phyloP scores from a whole-genome alignment of 352 stramenopile species.

The Phytophthora pisi region DNA sequence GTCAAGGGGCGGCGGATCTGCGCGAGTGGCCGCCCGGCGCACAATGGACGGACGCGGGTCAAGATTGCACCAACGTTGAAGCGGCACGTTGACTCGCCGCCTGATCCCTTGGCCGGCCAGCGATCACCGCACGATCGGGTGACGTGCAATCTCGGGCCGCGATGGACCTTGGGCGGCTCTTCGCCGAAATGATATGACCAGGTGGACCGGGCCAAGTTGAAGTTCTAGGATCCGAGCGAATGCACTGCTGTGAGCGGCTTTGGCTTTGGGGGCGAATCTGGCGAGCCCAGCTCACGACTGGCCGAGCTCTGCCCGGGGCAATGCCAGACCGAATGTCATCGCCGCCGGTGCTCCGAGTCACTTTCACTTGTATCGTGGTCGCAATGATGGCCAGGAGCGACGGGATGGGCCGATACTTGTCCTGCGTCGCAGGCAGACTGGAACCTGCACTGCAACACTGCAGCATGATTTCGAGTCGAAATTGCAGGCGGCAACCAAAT shows the following conservation, averaged over 20 bases:
- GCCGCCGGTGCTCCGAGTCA: too few species aligned
- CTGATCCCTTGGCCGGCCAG: too few species aligned
- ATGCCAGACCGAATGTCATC: too few species aligned
- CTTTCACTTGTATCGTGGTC: background rate
- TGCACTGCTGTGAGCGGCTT: too few species aligned
- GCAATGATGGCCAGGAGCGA: background rate
- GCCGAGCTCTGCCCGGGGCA: too few species aligned
- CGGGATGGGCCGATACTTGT: background rate
- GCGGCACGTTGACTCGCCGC: background rate
- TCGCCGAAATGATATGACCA: background rate
- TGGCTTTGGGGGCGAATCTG: too few species aligned
- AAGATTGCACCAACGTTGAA: conserved; percentile 11
- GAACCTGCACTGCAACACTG: background rate
- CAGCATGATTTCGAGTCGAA: background rate
- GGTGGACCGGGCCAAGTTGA: background rate
- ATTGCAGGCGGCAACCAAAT: background rate
- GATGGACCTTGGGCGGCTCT: background rate
- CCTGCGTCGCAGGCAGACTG: background rate
- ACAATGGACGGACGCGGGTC: conserved; percentile 23
- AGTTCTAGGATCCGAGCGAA: too few species aligned
- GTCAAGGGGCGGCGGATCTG: conserved; percentile 23
- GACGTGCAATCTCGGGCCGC: background rate
- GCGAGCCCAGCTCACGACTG: too few species aligned
- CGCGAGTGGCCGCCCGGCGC: background rate
- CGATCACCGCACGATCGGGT: background rate